Evolutionary conservation across 176 grass and related monocot genomes (phyloP).

Genomic region (Rhynchospora breviuscula): DNA sequence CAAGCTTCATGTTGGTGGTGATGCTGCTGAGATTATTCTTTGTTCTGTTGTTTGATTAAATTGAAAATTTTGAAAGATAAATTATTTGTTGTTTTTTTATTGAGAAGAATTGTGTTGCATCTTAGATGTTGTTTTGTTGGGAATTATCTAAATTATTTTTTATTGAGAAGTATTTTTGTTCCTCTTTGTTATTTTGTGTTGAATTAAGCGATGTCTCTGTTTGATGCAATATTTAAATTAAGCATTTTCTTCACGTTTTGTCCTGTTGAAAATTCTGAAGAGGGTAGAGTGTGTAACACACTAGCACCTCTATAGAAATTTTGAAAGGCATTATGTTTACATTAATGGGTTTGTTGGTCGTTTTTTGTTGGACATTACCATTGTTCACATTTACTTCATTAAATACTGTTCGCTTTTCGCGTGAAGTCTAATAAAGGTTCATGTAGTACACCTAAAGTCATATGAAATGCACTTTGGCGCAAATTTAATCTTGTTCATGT

Average conservation of each 20-base stretch:
- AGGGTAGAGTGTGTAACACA: too few relatives aligned
- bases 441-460: too few relatives aligned
- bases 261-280: neutral
- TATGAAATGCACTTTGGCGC: neutral
- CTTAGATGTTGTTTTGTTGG: neutral
- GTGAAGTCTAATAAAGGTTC: too few relatives aligned
- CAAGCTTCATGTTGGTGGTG: neutral
- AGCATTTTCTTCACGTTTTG: neutral
- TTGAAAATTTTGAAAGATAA: neutral
- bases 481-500: neutral
- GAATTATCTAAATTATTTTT: neutral
- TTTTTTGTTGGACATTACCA: neutral
- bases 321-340: neutral
- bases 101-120: neutral
- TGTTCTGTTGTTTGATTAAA: slow-evolving; percentile 11
- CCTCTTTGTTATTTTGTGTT: neutral
- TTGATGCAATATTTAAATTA: neutral
- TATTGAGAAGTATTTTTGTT: neutral
- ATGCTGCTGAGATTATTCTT: slow-evolving; percentile 10
- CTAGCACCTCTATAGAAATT: neutral
- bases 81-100: too few relatives aligned
- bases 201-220: neutral
- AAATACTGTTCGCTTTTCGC: neutral
- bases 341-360: neutral
- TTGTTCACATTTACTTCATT: neutral